Evolutionary conservation across 106 monocot species (phyloP).

Genomic region (Agapanthus africanus): DNA sequence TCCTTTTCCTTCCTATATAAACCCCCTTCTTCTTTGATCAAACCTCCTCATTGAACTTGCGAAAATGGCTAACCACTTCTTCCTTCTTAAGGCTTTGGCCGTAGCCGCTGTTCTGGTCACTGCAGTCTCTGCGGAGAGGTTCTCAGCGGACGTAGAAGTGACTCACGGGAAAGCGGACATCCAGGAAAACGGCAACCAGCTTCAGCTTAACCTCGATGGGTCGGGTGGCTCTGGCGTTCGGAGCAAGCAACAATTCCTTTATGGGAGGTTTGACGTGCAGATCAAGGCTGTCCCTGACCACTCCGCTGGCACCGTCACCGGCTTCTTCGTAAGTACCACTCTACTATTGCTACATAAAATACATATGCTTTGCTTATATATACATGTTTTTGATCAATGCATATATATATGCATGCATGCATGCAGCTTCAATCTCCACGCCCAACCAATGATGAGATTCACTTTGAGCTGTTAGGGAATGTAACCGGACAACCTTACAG

Average conservation of each 20-base stretch:
- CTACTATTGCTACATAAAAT: neutral
- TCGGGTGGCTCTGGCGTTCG: neutral
- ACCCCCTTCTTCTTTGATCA: too few relatives aligned
- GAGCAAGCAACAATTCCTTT: neutral
- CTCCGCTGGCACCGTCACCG: slow-evolving; percentile 1
- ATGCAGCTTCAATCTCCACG: neutral
- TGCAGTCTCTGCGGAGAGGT: neutral
- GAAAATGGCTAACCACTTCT: too few relatives aligned
- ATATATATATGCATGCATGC: neutral
- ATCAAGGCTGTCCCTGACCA: slow-evolving; percentile 2
- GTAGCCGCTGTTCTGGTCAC: neutral
- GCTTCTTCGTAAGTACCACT: neutral
- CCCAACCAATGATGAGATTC: slow-evolving; percentile 1
- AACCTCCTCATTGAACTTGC: too few relatives aligned
- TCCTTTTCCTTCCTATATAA: too few relatives aligned
- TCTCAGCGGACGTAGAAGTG: neutral
- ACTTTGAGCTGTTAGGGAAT: slow-evolving; percentile 2
- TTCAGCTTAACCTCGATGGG: neutral
- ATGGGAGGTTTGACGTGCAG: slow-evolving; percentile 12
- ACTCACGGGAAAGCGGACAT: neutral
- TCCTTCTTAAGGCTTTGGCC: too few relatives aligned
- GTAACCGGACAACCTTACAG: neutral
- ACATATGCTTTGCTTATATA: neutral
- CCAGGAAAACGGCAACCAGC: slow-evolving; percentile 3
- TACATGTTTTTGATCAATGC: neutral